Evolutionary conservation across 441 rosid species (phyloP).

Genomic region (Mallotus japonicus): DNA sequence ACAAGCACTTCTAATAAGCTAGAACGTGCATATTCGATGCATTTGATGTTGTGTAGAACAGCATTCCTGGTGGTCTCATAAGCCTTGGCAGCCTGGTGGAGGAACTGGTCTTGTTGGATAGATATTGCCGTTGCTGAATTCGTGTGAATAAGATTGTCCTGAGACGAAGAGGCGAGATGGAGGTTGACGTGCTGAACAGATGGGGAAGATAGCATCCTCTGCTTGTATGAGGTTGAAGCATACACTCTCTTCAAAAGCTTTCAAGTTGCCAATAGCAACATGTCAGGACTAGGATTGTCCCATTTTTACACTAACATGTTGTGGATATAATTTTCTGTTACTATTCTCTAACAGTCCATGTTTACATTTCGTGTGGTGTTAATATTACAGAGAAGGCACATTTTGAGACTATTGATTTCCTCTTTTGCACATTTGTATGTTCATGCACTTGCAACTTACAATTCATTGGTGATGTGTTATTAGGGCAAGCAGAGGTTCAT

Average conservation of each 20-base stretch:
- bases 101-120: background rate
- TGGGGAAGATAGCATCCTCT: no score
- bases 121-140: background rate
- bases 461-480: background rate
- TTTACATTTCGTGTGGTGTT: no score
- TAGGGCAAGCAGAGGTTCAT: background rate
- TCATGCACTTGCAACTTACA: background rate
- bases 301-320: no score
- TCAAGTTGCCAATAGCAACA: background rate
- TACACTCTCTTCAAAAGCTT: background rate
- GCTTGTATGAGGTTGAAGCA: background rate
- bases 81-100: slow-evolving; percentile 6
- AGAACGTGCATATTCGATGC: background rate
- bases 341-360: no score
- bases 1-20: background rate
- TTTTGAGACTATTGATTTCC: background rate
- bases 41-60: background rate
- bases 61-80: background rate
- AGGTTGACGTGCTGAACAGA: background rate
- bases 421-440: background rate
- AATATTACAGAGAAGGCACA: no score
- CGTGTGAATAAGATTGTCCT: background rate
- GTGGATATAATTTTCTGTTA: no score
- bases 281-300: background rate
- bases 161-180: background rate